phyloP scores from a whole-genome alignment of 2,329 filamentous ascomycete species.

The Beauveria sp. region DNA sequence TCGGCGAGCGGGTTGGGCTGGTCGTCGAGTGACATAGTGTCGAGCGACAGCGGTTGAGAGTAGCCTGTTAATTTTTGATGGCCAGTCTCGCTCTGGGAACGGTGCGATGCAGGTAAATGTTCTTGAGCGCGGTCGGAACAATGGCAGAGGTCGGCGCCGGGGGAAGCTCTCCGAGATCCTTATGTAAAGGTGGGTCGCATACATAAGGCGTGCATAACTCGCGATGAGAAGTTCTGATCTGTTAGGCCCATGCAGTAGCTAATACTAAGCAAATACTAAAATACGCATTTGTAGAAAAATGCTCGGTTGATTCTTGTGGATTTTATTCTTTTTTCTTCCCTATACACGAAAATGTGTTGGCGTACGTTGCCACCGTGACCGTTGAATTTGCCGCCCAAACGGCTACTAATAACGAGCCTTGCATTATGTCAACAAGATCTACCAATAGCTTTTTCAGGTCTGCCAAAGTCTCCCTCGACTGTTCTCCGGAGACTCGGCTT shows the following conservation, averaged over 20 bases:
- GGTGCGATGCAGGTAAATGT: not conserved
- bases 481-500: not conserved
- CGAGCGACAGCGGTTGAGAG: too few relatives aligned
- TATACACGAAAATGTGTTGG: not conserved
- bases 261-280: not conserved
- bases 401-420: not conserved
- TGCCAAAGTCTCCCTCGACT: not conserved
- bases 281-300: not conserved
- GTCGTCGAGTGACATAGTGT: conserved; percentile 18
- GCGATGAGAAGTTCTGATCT: not conserved
- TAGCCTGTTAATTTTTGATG: too few relatives aligned
- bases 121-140: not conserved
- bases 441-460: not conserved
- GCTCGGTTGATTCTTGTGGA: too few relatives aligned
- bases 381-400: too few relatives aligned
- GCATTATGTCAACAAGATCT: not conserved
- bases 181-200: not conserved
- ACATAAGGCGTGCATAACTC: not conserved
- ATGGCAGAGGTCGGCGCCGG: not conserved
- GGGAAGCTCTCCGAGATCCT: conserved; percentile 1
- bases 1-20: conserved; percentile 52
- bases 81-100: too few relatives aligned
- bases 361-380: not conserved
- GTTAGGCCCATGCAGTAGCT: not conserved
- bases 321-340: too few relatives aligned